phyloP scores from a whole-genome alignment of 495 filamentous ascomycete genomes.

The Jackrogersella minutella region DNA sequence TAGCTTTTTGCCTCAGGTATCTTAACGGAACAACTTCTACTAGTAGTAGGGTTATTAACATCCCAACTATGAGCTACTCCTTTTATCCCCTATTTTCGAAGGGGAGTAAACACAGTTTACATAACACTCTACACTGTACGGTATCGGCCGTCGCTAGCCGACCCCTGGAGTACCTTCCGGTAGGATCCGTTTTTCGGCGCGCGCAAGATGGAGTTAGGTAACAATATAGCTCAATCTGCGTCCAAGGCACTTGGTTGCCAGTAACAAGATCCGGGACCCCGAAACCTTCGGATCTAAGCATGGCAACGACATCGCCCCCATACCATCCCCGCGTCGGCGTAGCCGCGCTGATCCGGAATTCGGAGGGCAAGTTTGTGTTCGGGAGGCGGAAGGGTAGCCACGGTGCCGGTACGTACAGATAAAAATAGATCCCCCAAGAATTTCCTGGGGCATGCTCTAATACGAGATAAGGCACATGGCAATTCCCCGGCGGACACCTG shows the following conservation, averaged over 20 bases:
- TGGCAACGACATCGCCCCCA: slow-evolving; percentile 12
- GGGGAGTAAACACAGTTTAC: neutral
- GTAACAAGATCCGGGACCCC: neutral
- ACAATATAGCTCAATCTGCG: neutral
- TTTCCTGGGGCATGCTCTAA: neutral
- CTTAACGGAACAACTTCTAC: no score
- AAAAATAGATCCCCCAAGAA: neutral
- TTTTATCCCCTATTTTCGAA: slow-evolving; percentile 5
- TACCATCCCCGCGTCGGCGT: slow-evolving; percentile 50
- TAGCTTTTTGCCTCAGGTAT: no score
- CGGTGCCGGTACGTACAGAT: slow-evolving; percentile 45
- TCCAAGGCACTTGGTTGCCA: neutral
- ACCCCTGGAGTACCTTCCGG: neutral
- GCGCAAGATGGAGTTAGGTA: neutral
- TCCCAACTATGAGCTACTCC: no score
- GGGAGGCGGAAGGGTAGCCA: slow-evolving; percentile 53
- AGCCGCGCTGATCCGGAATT: slow-evolving; percentile 49
- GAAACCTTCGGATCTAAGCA: neutral
- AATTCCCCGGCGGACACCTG: slow-evolving; percentile 73
- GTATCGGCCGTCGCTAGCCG: neutral
- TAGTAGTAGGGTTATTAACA: no score
- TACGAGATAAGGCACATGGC: slow-evolving; percentile 59
- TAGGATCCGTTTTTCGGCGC: slow-evolving; percentile 17
- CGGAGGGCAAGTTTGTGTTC: slow-evolving; percentile 47
- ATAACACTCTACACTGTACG: neutral